Conservation (phyloP, 2,329 filamentous ascomycete species). For the Diaporthe humulicola region DNA sequence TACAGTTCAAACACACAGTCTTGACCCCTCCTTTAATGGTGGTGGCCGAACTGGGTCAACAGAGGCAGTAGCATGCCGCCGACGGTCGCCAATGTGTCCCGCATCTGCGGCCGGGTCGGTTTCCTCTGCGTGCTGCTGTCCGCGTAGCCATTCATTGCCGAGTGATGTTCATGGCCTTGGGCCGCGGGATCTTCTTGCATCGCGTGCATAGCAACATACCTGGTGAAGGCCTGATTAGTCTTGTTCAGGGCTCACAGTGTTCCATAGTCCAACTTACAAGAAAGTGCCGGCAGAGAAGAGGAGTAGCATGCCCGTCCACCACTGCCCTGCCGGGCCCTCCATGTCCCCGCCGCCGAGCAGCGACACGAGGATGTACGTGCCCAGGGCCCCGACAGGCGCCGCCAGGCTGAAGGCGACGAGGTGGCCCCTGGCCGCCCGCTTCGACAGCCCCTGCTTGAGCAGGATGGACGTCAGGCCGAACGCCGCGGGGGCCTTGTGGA, state of each 20-base stretch:
- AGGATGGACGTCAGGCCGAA: constrained; percentile 94
- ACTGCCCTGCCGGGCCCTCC: constrained; percentile 75
- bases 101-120: constrained; percentile 70
- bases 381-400: constrained; percentile 86
- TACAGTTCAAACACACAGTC: not conserved
- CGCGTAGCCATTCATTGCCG: constrained; percentile 65
- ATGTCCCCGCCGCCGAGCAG: constrained; percentile 74
- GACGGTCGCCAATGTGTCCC: constrained; percentile 78
- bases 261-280: constrained; percentile 71
- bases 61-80: constrained; percentile 84
- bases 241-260: not conserved
- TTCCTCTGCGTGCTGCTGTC: constrained; percentile 64
- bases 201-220: constrained; percentile 98
- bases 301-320: constrained; percentile 92
- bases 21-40: constrained; percentile 61
- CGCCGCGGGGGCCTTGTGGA: constrained; percentile 95
- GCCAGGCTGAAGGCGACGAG: constrained; percentile 92
- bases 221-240: constrained; percentile 51
- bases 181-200: constrained; percentile 83
- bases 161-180: constrained; percentile 65
- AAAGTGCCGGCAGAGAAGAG: constrained; percentile 98
- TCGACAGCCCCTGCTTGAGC: constrained; percentile 90
- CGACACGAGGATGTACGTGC: constrained; percentile 85
- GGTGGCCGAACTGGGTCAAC: constrained; percentile 82
- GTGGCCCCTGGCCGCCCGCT: constrained; percentile 85